phyloP scores from a whole-genome alignment of 1,139 yeast species.

The Yamadazyma dushanensis region DNA sequence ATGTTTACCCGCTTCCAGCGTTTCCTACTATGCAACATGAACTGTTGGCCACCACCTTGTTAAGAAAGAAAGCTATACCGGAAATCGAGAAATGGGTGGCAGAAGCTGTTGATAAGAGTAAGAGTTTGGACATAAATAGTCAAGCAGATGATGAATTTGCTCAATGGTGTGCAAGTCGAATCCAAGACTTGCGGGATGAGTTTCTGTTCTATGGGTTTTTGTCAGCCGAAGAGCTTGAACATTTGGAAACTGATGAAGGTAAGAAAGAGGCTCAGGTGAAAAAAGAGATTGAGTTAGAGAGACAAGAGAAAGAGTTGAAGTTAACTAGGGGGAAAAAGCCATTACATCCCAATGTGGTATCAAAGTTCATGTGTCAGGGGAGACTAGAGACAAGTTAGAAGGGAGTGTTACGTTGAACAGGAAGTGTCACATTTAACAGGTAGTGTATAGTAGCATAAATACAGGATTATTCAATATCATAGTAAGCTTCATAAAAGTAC shows the following conservation, averaged over 20 bases:
- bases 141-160: conserved; percentile 54
- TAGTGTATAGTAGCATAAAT: neutral
- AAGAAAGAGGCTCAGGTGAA: conserved; percentile 30
- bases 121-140: conserved; percentile 27
- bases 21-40: conserved; percentile 87
- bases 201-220: conserved; percentile 64
- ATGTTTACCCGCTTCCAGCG: conserved; percentile 76
- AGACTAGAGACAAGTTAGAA: conserved; percentile 6
- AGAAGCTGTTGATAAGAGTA: conserved; percentile 45
- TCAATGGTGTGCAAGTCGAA: conserved; percentile 59
- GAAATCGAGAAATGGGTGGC: conserved; percentile 88
- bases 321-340: conserved; percentile 34
- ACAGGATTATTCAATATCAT: conserved; percentile 23
- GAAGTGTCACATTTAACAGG: too few species aligned
- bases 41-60: conserved; percentile 74
- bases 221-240: conserved; percentile 48
- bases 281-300: conserved; percentile 27
- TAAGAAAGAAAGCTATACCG: conserved; percentile 85
- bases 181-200: conserved; percentile 53
- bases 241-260: conserved; percentile 42
- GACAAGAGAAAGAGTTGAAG: conserved; percentile 27
- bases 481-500: conserved; percentile 70
- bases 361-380: conserved; percentile 46
- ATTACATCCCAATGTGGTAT: conserved; percentile 37
- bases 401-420: too few species aligned